phyloP scores from a whole-genome alignment of 176 grass and related monocot genomes.

The Ananas comosus region DNA sequence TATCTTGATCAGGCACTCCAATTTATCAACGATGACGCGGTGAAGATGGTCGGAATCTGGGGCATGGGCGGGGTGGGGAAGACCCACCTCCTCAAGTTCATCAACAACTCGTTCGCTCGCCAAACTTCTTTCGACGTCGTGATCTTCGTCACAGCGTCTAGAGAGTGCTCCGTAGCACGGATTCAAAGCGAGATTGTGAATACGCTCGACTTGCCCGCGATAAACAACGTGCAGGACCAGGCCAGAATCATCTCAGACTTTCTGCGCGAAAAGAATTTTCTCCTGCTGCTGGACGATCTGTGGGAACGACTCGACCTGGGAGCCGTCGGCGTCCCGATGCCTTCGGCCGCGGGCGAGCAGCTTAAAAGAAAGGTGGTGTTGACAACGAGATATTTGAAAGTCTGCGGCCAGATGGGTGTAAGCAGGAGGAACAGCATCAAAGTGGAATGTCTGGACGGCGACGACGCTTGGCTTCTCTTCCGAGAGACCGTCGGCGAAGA shows the following conservation, averaged over 20 bases:
- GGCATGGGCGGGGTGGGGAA: constrained; percentile 37
- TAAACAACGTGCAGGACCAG: background rate
- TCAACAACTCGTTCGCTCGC: constrained; percentile 22
- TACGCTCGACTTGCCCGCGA: constrained; percentile 10
- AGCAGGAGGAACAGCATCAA: constrained; percentile 20
- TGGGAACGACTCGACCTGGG: constrained; percentile 36
- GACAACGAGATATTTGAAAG: constrained; percentile 37
- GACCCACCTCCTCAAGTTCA: constrained; percentile 26
- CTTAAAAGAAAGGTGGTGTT: constrained; percentile 43
- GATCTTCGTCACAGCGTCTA: constrained; percentile 19
- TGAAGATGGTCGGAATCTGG: constrained; percentile 19
- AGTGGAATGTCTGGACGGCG: constrained; percentile 39
- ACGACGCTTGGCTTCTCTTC: constrained; percentile 40
- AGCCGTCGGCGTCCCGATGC: constrained; percentile 46
- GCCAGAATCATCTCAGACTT: constrained; percentile 29
- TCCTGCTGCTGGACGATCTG: constrained; percentile 34
- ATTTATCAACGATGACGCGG: constrained; percentile 17
- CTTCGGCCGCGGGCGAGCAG: constrained; percentile 13
- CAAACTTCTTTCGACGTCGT: constrained; percentile 22
- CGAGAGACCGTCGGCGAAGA: constrained; percentile 14
- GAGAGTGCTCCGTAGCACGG: constrained; percentile 20
- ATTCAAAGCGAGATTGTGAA: constrained; percentile 28
- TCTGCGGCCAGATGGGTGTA: constrained; percentile 45
- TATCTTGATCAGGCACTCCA: constrained; percentile 19
- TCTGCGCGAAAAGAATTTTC: constrained; percentile 23